Conservation (phyloP, 1,284 basidiomycete genomes). For the Coniophora puteana region DNA sequence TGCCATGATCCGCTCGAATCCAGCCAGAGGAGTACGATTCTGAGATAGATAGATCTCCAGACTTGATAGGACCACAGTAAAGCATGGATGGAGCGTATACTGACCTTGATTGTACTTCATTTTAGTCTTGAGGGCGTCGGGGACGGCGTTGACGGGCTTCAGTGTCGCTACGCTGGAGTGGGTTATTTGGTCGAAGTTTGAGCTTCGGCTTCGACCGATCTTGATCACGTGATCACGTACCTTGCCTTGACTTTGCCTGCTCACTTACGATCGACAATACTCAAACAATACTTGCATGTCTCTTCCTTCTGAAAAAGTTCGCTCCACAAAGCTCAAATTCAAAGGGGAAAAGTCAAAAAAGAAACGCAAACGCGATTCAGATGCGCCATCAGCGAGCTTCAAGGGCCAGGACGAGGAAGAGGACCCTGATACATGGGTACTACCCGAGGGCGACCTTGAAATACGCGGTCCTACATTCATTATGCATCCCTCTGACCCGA, state of each 20-base stretch:
- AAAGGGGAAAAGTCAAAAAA: conserved; percentile 83
- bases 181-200: conserved; percentile 34
- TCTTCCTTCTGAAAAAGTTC: conserved; percentile 52
- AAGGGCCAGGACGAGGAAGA: conserved; percentile 45
- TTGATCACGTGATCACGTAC: neutral
- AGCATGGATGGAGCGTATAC: conserved; percentile 30
- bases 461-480: conserved; percentile 84
- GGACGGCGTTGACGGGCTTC: conserved; percentile 23
- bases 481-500: conserved; percentile 71
- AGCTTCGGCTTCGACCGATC: conserved; percentile 10
- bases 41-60: conserved; percentile 18
- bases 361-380: conserved; percentile 72
- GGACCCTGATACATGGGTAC: conserved; percentile 74
- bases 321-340: conserved; percentile 75
- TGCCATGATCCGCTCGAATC: conserved; percentile 20
- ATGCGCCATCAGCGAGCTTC: too few relatives aligned
- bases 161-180: conserved; percentile 11
- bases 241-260: neutral
- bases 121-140: conserved; percentile 64
- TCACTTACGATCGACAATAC: neutral
- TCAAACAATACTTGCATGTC: conserved; percentile 16
- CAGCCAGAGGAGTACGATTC: conserved; percentile 14
- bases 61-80: neutral
- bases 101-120: conserved; percentile 79
- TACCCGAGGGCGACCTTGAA: conserved; percentile 66